phyloP scores from a whole-genome alignment of 345 rosid species.

The Citrus glauca region DNA sequence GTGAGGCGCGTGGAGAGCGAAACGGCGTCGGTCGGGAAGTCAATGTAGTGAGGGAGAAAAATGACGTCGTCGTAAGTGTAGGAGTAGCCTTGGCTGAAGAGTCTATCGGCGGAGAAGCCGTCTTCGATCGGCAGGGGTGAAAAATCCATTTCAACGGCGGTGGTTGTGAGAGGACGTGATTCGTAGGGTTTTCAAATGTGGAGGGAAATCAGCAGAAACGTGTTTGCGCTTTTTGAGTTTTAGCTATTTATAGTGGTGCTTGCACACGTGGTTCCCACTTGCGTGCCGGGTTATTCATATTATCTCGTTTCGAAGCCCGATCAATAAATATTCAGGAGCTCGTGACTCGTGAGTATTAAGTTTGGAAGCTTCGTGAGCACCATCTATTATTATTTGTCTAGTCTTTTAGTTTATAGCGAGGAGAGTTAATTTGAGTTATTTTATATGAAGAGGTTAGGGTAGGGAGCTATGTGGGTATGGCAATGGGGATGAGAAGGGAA shows the following conservation, averaged over 20 bases:
- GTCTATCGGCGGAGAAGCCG: slow-evolving; percentile 59
- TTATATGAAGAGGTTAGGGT: too few species aligned
- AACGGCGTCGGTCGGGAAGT: slow-evolving; percentile 81
- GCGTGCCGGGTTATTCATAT: too few species aligned
- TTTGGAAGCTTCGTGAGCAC: too few species aligned
- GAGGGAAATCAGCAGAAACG: slow-evolving; percentile 4
- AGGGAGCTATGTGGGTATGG: too few species aligned
- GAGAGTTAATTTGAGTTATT: too few species aligned
- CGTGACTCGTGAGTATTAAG: too few species aligned
- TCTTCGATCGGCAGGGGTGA: slow-evolving; percentile 39
- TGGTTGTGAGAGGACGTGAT: background rate
- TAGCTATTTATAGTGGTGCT: background rate
- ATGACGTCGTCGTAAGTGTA: slow-evolving; percentile 91
- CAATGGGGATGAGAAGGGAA: too few species aligned
- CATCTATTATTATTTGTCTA: too few species aligned
- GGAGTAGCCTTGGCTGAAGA: slow-evolving; percentile 77
- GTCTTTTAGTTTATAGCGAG: too few species aligned
- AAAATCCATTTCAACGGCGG: background rate
- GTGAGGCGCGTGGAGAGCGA: slow-evolving; percentile 66
- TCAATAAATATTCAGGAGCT: too few species aligned
- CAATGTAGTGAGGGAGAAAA: slow-evolving; percentile 87
- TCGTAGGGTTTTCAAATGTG: slow-evolving; percentile 5
- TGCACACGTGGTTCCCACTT: background rate
- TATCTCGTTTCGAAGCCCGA: too few species aligned
- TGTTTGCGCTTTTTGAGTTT: too few species aligned